phyloP scores from a whole-genome alignment of 2,329 filamentous ascomycete genomes.

The Claviceps cyperi region DNA sequence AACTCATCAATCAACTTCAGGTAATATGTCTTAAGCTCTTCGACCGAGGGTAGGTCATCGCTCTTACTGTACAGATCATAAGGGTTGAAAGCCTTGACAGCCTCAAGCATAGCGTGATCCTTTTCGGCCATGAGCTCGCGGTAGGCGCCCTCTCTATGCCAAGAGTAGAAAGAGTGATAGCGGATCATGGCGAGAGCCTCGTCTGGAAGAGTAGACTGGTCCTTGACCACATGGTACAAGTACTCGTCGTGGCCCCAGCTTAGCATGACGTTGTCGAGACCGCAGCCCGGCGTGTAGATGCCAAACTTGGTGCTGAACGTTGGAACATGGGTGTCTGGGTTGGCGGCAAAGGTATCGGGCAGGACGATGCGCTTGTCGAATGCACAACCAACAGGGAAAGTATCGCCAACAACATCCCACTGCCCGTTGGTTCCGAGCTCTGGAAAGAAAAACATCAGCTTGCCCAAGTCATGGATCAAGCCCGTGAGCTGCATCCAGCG shows the following conservation, averaged over 20 bases:
- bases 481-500: conserved; percentile 71
- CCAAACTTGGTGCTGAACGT: conserved; percentile 65
- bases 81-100: conserved; percentile 76
- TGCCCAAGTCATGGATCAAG: conserved; percentile 67
- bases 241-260: conserved; percentile 86
- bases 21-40: conserved; percentile 52
- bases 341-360: conserved; percentile 58
- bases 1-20: conserved; percentile 29
- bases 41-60: conserved; percentile 61
- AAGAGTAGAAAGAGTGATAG: conserved; percentile 87
- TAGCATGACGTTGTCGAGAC: conserved; percentile 77
- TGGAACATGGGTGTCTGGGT: conserved; percentile 58
- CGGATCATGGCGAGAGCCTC: conserved; percentile 87
- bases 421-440: conserved; percentile 54
- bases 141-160: conserved; percentile 75
- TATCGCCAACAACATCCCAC: conserved; percentile 88
- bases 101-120: conserved; percentile 65
- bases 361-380: conserved; percentile 71
- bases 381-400: conserved; percentile 63
- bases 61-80: conserved; percentile 90
- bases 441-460: conserved; percentile 66
- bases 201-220: conserved; percentile 61
- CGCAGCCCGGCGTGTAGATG: conserved; percentile 67
- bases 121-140: conserved; percentile 69
- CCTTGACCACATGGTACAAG: conserved; percentile 74